phyloP scores from a whole-genome alignment of 2,329 filamentous ascomycete species.

The Zymoseptoria ardabiliae region DNA sequence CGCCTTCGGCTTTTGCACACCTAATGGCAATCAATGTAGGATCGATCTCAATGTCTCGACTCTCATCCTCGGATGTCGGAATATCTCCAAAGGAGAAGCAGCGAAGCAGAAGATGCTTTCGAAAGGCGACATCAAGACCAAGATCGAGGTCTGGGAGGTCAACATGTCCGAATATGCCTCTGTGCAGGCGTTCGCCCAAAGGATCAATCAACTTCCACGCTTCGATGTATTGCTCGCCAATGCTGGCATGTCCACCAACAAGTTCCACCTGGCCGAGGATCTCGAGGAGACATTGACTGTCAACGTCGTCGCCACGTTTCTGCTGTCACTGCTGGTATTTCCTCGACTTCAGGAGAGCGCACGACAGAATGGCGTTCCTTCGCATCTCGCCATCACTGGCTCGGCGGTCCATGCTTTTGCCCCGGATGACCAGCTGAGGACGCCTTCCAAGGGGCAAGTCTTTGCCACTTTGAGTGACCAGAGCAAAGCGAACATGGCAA shows the following conservation, averaged over 20 bases:
- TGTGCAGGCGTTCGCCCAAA: conserved; percentile 25
- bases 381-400: conserved; percentile 30
- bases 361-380: conserved; percentile 13
- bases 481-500: conserved; percentile 8
- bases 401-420: conserved; percentile 38
- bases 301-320: conserved; percentile 46
- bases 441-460: conserved; percentile 19
- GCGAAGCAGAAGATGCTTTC: conserved; percentile 32
- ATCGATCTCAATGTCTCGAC: conserved; percentile 4
- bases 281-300: conserved; percentile 43
- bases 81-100: conserved; percentile 34
- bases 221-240: conserved; percentile 24
- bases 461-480: conserved; percentile 9
- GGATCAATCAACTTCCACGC: conserved; percentile 13
- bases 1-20: background rate
- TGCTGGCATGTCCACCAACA: conserved; percentile 33
- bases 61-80: conserved; percentile 39
- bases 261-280: conserved; percentile 33
- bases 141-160: conserved; percentile 37
- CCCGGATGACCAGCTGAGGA: conserved; percentile 42
- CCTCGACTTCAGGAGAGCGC: conserved; percentile 43
- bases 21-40: background rate
- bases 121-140: conserved; percentile 16
- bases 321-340: conserved; percentile 42
- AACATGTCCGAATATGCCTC: conserved; percentile 33